Evolutionary conservation across 306 rosid species (phyloP).

Genomic region (Cucurbita argyrosperma): DNA sequence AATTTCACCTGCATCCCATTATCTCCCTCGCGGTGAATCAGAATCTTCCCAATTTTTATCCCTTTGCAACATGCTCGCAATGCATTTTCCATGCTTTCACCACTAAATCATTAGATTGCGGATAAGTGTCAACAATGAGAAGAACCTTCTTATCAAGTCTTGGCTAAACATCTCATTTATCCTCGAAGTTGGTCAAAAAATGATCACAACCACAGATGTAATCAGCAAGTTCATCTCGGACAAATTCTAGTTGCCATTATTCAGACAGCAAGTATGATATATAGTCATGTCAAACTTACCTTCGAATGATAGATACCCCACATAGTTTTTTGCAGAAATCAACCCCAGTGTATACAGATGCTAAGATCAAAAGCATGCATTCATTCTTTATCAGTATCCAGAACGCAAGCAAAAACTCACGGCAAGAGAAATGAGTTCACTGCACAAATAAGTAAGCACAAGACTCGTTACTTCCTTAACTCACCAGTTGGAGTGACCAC

Average conservation of each 20-base stretch:
- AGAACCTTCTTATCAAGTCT: background rate
- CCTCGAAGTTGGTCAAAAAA: background rate
- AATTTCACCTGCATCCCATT: conserved; percentile 74
- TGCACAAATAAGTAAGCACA: background rate
- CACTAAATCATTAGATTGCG: conserved; percentile 37
- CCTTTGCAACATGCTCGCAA: conserved; percentile 98
- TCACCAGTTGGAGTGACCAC: conserved; percentile 86
- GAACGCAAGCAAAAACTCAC: background rate
- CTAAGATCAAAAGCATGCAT: conserved; percentile 26
- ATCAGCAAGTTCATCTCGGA: background rate
- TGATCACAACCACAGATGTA: background rate
- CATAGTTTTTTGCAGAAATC: conserved; percentile 97
- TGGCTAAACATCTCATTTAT: background rate
- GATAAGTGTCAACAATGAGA: conserved; percentile 4
- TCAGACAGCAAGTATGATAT: conserved; percentile 17
- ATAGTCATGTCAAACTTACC: conserved; percentile 57
- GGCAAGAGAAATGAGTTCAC: background rate
- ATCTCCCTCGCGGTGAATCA: conserved; percentile 96
- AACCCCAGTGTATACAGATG: conserved; percentile 81
- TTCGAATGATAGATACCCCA: conserved; percentile 89
- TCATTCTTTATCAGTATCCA: background rate
- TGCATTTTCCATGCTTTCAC: conserved; percentile 99
- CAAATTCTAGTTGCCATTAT: background rate
- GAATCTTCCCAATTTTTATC: conserved; percentile 92
- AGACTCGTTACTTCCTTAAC: background rate